Base-by-base conservation (phyloP, 768 basidiomycete genomes). In the Pleurotus salmoneostramineus region DNA sequence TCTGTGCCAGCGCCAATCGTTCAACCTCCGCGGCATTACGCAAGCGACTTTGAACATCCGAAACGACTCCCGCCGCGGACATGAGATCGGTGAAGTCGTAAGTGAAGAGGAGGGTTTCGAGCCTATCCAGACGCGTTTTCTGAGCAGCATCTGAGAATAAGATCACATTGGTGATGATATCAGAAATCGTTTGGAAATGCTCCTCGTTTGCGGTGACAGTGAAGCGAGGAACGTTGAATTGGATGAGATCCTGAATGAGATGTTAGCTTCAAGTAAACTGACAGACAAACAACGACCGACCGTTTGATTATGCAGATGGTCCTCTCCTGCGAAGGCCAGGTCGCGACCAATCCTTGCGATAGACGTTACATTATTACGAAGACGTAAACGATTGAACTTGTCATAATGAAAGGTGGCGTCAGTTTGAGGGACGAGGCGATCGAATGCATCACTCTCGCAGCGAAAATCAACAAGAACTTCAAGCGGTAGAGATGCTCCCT, bases 61-160 rank as follows among this genome's bases (percentile, higher is more conserved):
- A 75, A 31, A 92, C 83, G 35, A 91, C 89, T 47, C 75, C 76
- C 1, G 88, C 85, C n/a, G 87, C 88, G 31, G 88, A 86, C 11
- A 67, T 63, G 15, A 90, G 76, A 68, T 94, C 88, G 8, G 85
- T 86, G 66, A 95, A 93, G 73, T 96, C 95, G 70, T 95, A 94
- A 8, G 87, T 87, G 68, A 94, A 91, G 15, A 93, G 75, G 58
- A 95, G 78, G 1, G 84, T 88, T 72, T 96, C 90, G 44, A 97
- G 72, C 63, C 83, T 85, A 62, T 94, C 87, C 60, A 87, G 71
- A 11, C 89, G 86, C 36, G 81, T 83, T 66, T 91, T 89, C 66
- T 93, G 90, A 1, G 84, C 84, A 7, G 89, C 88, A 68, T 98
- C 93, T 14, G 90, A 87, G 71, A 95, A 94, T n/a, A 96, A 82